Evolutionary conservation across 139 green algal genomes (phyloP).

Genomic region (Volvox reticuliferus): DNA sequence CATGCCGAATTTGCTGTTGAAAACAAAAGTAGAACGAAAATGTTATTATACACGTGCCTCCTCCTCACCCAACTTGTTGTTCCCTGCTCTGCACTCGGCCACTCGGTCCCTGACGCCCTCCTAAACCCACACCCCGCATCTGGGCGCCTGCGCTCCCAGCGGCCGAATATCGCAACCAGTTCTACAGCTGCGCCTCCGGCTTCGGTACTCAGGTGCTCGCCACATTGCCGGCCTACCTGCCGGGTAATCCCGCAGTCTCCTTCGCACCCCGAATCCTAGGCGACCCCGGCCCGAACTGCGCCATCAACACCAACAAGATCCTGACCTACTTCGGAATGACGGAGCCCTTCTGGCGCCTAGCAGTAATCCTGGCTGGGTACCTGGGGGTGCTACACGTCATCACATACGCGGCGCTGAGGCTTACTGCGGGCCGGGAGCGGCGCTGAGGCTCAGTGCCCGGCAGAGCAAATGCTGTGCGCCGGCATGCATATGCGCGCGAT

Average conservation of each 20-base stretch:
- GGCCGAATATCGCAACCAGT: constrained; percentile 44
- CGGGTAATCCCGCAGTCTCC: constrained; percentile 29
- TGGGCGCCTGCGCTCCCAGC: neutral
- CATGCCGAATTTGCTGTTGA: too few relatives aligned
- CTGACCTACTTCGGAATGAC: constrained; percentile 51
- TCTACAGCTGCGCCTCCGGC: constrained; percentile 58
- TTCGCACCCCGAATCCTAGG: neutral
- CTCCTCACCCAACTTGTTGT: too few relatives aligned
- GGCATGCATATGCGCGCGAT: too few relatives aligned
- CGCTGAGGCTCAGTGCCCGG: neutral
- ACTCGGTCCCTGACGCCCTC: too few relatives aligned
- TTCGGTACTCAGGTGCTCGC: constrained; percentile 44
- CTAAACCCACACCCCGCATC: neutral
- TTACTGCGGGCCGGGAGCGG: constrained; percentile 42
- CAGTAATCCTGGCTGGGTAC: constrained; percentile 53
- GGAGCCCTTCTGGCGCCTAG: constrained; percentile 35
- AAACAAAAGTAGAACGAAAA: too few relatives aligned
- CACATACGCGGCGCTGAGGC: constrained; percentile 42
- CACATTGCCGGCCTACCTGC: constrained; percentile 53
- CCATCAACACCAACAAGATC: constrained; percentile 45
- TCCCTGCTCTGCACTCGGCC: too few relatives aligned
- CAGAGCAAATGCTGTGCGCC: too few relatives aligned
- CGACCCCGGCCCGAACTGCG: constrained; percentile 39
- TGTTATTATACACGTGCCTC: neutral
- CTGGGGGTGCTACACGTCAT: constrained; percentile 47